Evolutionary conservation across 495 filamentous ascomycete species (phyloP).

Genomic region (Peziza echinospora): DNA sequence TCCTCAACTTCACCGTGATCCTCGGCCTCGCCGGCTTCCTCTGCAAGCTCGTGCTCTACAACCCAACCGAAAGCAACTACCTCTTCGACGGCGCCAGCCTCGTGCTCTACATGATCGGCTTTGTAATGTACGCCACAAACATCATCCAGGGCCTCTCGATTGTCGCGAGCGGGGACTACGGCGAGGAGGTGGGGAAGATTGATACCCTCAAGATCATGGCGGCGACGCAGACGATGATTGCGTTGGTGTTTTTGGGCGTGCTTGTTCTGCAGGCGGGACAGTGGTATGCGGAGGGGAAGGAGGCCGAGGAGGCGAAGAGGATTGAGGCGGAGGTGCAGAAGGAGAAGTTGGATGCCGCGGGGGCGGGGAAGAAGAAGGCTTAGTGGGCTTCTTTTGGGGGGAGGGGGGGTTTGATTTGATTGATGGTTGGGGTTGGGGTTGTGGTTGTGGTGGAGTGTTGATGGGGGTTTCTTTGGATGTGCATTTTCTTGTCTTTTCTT

Average conservation of each 20-base stretch:
- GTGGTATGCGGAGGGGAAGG: conserved; percentile 95
- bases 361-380: conserved; percentile 24
- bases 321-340: conserved; percentile 34
- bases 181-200: conserved; percentile 40
- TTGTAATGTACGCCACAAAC: conserved; percentile 82
- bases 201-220: conserved; percentile 75
- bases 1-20: conserved; percentile 79
- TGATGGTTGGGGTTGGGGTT: no score
- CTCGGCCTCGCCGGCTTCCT: conserved; percentile 78
- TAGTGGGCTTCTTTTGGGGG: no score
- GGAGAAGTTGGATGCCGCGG: conserved; percentile 22
- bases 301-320: conserved; percentile 52
- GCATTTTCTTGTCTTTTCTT: no score
- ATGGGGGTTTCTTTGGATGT: no score
- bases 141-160: conserved; percentile 81
- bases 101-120: conserved; percentile 74
- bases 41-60: conserved; percentile 56
- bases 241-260: conserved; percentile 74
- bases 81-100: conserved; percentile 88
- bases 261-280: conserved; percentile 87
- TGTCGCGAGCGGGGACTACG: conserved; percentile 33
- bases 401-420: no score
- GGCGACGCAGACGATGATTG: conserved; percentile 91
- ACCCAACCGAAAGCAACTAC: conserved; percentile 74
- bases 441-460: no score